Base-by-base conservation (phyloP, 352 stramenopile species). In the Phytophthora foliorum region DNA sequence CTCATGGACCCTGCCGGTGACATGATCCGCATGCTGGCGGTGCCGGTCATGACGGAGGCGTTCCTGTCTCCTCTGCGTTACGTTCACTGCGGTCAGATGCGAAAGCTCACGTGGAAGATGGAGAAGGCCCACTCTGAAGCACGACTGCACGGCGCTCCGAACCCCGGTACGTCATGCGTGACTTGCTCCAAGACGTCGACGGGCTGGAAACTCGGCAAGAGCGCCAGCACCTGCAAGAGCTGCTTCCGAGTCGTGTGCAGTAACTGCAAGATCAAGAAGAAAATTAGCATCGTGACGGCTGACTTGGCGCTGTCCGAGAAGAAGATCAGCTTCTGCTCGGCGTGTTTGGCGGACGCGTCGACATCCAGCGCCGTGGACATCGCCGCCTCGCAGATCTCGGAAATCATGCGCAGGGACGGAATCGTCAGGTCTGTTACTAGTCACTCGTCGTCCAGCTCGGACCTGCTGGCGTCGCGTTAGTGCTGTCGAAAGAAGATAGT, bases 31-130 rank as follows among this genome's bases (percentile, higher is more conserved):
- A 59, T 76, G 39, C 57, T 78, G 0, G 69, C 65, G 0, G 63
- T 77, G 8, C 69, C 62, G 1, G 75, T 78, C 22, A 69, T 69
- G 46, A 67, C 71, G 22, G 63, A 80, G 11, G 59, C 56, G 5
- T 70, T 89, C 51, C 59, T 84, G 21, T 80, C 77, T 11, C 44
- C 57, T 3, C 34, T 69, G 39, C 56, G 53, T 17, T 73, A 76
- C 27, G 68, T 76, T 17, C 68, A 80, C 50, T 90, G 79, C 44
- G 77, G 69, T 1, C 75, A 87, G 46, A 87, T 87, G 79, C 75
- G 85, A 32, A 90, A 90, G 63, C 59, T 90, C 39, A 75, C 74
- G 57, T 89, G 81, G 81, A 73, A 78, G 17, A 70, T 87, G 75
- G 57, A 77, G 63, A 75, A 75, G 54, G 63, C 49, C 34, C 67